Conservation (phyloP, 208 protist species). For the Leishmania major region DNA sequence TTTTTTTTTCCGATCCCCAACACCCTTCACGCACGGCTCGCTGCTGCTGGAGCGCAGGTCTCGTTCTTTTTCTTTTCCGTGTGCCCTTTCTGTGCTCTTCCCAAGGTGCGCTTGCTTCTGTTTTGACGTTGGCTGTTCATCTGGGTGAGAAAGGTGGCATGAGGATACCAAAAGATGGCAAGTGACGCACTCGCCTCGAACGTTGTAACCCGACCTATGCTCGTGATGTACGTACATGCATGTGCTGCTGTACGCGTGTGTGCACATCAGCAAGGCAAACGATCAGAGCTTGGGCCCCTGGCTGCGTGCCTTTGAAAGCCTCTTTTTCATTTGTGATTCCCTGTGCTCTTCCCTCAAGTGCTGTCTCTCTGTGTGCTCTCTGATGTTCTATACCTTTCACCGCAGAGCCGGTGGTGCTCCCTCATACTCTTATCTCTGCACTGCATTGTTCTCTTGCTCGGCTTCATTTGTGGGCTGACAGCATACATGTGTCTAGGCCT, state of each 20-base stretch:
- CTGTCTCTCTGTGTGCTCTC: neutral
- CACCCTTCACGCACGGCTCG: neutral
- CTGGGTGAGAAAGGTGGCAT: neutral
- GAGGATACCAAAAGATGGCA: neutral
- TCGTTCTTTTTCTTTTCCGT: conserved; percentile 1
- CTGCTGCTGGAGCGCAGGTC: neutral
- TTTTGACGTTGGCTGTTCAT: neutral
- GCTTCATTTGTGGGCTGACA: no score
- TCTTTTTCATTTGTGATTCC: neutral
- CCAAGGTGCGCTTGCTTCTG: neutral
- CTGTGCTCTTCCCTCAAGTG: neutral
- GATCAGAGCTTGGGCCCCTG: neutral
- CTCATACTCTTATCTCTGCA: neutral
- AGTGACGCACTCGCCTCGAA: no score
- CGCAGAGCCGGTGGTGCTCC: neutral
- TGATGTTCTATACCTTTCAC: neutral
- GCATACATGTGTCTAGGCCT: neutral
- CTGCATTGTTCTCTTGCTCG: neutral
- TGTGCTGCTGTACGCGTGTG: neutral
- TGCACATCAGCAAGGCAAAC: neutral
- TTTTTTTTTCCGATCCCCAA: neutral
- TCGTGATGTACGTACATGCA: neutral
- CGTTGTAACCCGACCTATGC: neutral
- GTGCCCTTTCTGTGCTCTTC: conserved; percentile 1
- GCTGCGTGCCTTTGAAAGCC: neutral